These are phyloP conservation scores for Brassica rapa DNA, from an alignment of 345 rosid species.

Conservation along the genomic window DNA sequence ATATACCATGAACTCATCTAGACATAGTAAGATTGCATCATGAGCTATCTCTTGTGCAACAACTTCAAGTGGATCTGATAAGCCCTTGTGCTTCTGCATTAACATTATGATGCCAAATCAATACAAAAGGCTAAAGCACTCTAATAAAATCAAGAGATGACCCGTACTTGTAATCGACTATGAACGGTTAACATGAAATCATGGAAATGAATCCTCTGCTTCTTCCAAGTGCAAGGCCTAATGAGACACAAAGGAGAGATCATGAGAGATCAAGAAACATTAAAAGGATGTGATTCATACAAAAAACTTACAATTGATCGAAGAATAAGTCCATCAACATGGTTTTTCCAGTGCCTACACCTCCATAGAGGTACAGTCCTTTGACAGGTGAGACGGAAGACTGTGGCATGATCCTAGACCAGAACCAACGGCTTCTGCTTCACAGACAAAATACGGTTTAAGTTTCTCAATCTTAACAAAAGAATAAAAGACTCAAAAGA, in stretches of 20 bases:
- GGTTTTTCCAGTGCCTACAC: constrained; percentile 98
- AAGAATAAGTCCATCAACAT: constrained; percentile 98
- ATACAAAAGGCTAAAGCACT: neutral
- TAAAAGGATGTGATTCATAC: neutral
- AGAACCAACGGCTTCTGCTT: constrained; percentile 92
- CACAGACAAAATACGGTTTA: no score
- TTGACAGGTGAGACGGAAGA: constrained; percentile 73
- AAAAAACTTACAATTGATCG: constrained; percentile 74
- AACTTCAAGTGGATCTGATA: constrained; percentile 96
- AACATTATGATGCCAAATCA: constrained; percentile 16
- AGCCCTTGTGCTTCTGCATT: constrained; percentile 87
- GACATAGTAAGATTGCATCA: constrained; percentile 80
- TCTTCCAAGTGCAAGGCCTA: constrained; percentile 93
- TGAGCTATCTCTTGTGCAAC: constrained; percentile 95
- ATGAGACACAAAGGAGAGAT: neutral
- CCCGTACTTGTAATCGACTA: constrained; percentile 83
- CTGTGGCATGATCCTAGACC: constrained; percentile 88
- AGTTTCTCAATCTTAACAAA: constrained; percentile 11
- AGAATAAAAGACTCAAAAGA: neutral
- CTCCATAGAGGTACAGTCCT: constrained; percentile 93
- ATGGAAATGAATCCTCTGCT: constrained; percentile 95
- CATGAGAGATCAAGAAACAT: neutral
- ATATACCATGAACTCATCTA: constrained; percentile 96
- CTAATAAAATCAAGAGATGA: neutral
- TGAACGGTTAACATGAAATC: constrained; percentile 98